Conservation (phyloP, 345 rosid genomes). For the Citrus mangshanensis region DNA sequence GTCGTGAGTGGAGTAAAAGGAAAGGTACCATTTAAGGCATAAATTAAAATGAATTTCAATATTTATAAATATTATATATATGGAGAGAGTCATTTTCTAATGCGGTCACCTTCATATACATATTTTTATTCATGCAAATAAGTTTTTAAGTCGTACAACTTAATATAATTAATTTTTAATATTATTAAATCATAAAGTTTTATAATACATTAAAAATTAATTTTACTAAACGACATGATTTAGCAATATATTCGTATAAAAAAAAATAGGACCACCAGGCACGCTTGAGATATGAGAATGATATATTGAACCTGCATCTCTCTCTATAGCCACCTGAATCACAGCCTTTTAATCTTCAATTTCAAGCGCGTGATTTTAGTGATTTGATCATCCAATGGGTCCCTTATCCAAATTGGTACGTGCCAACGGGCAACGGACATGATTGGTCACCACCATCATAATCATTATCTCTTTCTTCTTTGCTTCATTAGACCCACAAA, state of each 20-base stretch:
- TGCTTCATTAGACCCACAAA: background rate
- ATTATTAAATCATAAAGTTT: fast-evolving
- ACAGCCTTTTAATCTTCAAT: constrained; percentile 8
- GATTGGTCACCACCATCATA: constrained; percentile 3
- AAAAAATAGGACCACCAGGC: too few relatives aligned
- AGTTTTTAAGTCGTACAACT: fast-evolving
- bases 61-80: background rate
- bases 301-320: background rate
- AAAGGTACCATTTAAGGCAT: background rate
- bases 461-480: background rate
- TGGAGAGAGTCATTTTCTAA: too few relatives aligned
- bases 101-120: fast-evolving
- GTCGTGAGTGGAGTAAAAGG: constrained; percentile 28
- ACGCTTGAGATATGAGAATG: too few relatives aligned
- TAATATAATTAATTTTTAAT: too few relatives aligned
- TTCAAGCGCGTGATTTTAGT: constrained; percentile 14
- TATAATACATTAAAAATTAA: too few relatives aligned
- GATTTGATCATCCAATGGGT: constrained; percentile 6
- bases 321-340: background rate
- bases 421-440: constrained; percentile 26
- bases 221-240: too few relatives aligned
- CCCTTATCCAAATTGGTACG: constrained; percentile 7
- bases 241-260: too few relatives aligned
- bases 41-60: background rate
- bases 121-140: too few relatives aligned